These are phyloP conservation scores for Ophiostoma quercus DNA, from an alignment of 2,329 filamentous ascomycete genomes.

Conservation along the genomic window DNA sequence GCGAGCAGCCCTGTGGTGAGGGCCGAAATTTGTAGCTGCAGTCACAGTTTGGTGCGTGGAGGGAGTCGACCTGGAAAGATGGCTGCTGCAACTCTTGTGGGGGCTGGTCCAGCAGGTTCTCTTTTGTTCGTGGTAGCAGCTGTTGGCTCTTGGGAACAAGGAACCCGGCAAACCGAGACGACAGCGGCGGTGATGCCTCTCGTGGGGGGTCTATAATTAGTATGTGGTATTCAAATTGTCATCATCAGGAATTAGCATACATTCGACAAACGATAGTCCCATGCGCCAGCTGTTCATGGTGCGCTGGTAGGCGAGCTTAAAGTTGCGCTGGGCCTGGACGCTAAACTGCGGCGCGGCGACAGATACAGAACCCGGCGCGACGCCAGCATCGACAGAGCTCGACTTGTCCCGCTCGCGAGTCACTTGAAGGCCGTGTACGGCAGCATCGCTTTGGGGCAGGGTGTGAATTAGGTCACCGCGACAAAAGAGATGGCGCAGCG, in stretches of 20 bases:
- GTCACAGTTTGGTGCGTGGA: neutral
- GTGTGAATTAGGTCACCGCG: constrained; percentile 28
- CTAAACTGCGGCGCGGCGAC: constrained; percentile 25
- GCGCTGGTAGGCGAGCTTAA: constrained; percentile 29
- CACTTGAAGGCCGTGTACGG: constrained; percentile 26
- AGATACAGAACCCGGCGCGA: constrained; percentile 22
- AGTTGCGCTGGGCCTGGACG: constrained; percentile 29
- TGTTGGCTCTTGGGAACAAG: constrained; percentile 15
- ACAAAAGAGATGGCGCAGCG: constrained; percentile 28
- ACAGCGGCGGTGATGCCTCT: neutral
- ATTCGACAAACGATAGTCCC: constrained; percentile 28
- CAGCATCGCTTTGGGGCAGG: constrained; percentile 26
- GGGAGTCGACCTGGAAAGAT: constrained; percentile 26
- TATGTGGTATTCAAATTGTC: neutral
- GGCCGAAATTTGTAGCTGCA: neutral
- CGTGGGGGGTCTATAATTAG: neutral
- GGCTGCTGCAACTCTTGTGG: constrained; percentile 17
- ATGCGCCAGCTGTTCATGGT: constrained; percentile 30
- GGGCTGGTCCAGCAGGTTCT: neutral
- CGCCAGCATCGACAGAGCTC: constrained; percentile 24
- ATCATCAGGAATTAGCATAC: constrained; percentile 17
- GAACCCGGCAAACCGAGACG: constrained; percentile 9
- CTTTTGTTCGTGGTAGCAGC: neutral
- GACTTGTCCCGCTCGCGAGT: constrained; percentile 25
- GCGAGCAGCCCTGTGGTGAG: neutral